Base-by-base conservation (phyloP, 2,329 filamentous ascomycete species). In the Cryoendolithus antarcticus region DNA sequence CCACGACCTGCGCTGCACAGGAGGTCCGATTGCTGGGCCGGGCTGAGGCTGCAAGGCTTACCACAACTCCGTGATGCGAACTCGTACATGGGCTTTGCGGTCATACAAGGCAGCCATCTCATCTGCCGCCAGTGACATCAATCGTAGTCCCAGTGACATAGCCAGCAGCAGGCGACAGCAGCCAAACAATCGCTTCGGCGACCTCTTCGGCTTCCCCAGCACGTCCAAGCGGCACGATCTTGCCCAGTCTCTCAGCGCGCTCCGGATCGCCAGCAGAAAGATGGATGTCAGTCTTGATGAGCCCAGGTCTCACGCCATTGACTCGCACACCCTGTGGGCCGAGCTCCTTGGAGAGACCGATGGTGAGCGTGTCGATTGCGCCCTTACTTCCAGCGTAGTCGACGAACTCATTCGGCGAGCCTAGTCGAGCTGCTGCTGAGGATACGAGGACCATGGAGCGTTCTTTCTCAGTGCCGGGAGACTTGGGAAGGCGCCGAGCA, bases 301-400 rank as follows among this genome's bases (percentile, higher is more conserved):
- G 42, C 4, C 51, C 51, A 31, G 52, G 51, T 9, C 52, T 27
- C 6, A 55, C 47, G 13, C 43, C 48, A 35, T 52, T 55, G 12
- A 55, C 52, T 5, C 52, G 44, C 2, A 53, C 46, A 9, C 42
- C 36, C 24, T 46, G 32, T 3, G 50, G 48, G 2, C 49, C 52
- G 30, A 52, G 44, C 35, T 55, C 52, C 33, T 53, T 55, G 4
- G 46, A 38, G 19, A 54, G 40, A 3, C 52, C 52, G 3, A 50
- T 27, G 8, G 49, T 50, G 6, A 55, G 41, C 4, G 46, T 50
- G 33, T 55, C 52, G 12, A 52, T 48, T 7, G 50, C 52, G 24
- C 50, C 52, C 34, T 55, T 55, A 9, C 47, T 51, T 2, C 49
- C 51, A 13, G 52, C 52, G 32, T 55, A 55, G 34, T 55, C 52